phyloP scores from a whole-genome alignment of 768 basidiomycete species.

The Russula griseocarnosa region DNA sequence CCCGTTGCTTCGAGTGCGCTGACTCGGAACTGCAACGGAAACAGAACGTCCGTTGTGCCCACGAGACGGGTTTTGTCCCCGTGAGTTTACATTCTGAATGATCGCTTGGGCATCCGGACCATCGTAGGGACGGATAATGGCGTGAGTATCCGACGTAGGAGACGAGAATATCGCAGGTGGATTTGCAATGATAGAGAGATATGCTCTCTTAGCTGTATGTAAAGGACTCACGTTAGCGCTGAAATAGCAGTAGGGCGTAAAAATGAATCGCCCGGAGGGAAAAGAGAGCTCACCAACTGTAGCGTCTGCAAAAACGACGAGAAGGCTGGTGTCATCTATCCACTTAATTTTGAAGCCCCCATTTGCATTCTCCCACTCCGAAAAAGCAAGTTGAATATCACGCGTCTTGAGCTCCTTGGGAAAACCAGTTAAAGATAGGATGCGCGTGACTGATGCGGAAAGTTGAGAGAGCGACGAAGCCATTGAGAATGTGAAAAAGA shows the following conservation, averaged over 20 bases:
- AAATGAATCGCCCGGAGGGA: conserved; percentile 9
- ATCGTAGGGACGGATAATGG: conserved; percentile 86
- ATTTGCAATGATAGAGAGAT: conserved; percentile 82
- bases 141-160: conserved; percentile 46
- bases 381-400: conserved; percentile 88
- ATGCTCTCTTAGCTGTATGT: conserved; percentile 85
- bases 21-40: conserved; percentile 41
- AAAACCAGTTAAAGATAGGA: conserved; percentile 89
- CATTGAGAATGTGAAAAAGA: conserved; percentile 41
- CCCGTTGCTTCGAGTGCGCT: conserved; percentile 39
- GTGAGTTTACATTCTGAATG: conserved; percentile 78
- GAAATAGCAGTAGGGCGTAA: conserved; percentile 2
- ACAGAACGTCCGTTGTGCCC: conserved; percentile 60
- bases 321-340: conserved; percentile 92
- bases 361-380: conserved; percentile 77
- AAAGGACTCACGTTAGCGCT: conserved; percentile 13
- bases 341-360: conserved; percentile 99
- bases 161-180: conserved; percentile 70
- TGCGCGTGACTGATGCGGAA: conserved; percentile 93
- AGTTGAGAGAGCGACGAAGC: conserved; percentile 72
- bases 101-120: conserved; percentile 86
- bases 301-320: conserved; percentile 93
- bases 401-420: conserved; percentile 95
- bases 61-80: conserved; percentile 59
- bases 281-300: conserved; percentile 64